phyloP scores from a whole-genome alignment of 192 early-diverging fungal species.

The Coemansia sp. region DNA sequence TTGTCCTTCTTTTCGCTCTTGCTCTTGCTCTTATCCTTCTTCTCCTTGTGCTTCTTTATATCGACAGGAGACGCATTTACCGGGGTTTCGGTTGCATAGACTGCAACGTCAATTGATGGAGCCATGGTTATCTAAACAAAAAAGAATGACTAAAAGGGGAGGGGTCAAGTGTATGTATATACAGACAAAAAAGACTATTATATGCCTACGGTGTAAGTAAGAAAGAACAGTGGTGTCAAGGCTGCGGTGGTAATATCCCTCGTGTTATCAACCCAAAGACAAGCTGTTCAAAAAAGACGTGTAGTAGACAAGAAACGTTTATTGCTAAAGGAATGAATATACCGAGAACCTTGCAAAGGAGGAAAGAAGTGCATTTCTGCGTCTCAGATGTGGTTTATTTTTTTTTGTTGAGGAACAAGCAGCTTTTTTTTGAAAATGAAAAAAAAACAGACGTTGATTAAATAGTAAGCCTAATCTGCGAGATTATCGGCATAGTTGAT shows the following conservation, averaged over 20 bases:
- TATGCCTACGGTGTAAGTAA: too few relatives aligned
- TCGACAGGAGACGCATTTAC: neutral
- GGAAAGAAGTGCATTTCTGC: neutral
- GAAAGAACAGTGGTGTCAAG: too few relatives aligned
- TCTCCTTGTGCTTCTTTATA: conserved; percentile 47
- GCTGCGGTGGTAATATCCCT: neutral
- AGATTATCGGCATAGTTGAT: neutral
- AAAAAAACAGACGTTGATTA: neutral
- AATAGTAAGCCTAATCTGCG: neutral
- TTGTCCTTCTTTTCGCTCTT: conserved; percentile 52
- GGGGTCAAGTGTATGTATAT: neutral
- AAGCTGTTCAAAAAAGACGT: neutral
- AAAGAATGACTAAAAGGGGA: neutral
- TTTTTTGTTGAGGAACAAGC: neutral
- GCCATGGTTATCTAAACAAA: conserved; percentile 16
- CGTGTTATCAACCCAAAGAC: neutral
- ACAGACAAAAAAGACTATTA: neutral
- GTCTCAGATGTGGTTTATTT: neutral
- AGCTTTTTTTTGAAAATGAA: neutral
- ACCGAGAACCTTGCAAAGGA: neutral
- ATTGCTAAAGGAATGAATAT: conserved; percentile 1
- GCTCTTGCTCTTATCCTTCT: conserved; percentile 27
- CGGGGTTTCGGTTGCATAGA: conserved; percentile 10
- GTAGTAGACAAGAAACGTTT: neutral
- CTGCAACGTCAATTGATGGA: conserved; percentile 34